A percentile compares a stretch with the other conserved stretches of the same genome.
phyloP scores from a whole-genome alignment of 2,329 filamentous ascomycete species.

The Clarireedia homoeocarpa region DNA sequence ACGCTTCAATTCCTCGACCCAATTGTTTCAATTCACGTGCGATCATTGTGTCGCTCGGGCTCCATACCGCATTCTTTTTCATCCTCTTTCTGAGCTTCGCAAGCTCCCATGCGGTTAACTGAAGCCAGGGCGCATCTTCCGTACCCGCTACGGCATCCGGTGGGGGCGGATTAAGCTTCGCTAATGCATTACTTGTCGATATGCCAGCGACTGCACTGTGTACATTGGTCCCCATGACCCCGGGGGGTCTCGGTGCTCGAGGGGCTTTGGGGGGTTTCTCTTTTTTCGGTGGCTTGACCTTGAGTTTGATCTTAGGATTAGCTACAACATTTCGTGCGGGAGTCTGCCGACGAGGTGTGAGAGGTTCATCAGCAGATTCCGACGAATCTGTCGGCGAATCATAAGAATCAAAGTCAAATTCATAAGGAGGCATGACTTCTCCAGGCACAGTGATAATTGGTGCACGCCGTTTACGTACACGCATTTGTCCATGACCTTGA shows the following conservation, averaged over 20 bases:
- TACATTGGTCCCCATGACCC: slow-evolving; percentile 30
- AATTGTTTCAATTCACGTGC: slow-evolving; percentile 66
- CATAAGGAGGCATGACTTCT: slow-evolving; percentile 58
- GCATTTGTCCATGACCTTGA: slow-evolving; percentile 12
- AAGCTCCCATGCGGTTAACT: slow-evolving; percentile 56
- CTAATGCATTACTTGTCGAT: slow-evolving; percentile 31
- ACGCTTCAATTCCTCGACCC: slow-evolving; percentile 58
- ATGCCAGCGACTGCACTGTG: slow-evolving; percentile 31
- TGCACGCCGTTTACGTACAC: slow-evolving; percentile 30
- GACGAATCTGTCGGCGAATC: slow-evolving; percentile 28
- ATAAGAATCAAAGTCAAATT: slow-evolving; percentile 53
- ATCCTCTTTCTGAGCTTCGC: slow-evolving; percentile 70
- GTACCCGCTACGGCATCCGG: slow-evolving; percentile 52
- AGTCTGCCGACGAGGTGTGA: slow-evolving; percentile 18
- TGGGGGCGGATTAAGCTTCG: slow-evolving; percentile 46
- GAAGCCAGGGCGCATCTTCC: slow-evolving; percentile 55
- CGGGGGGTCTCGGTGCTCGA: slow-evolving; percentile 25
- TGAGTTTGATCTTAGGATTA: slow-evolving; percentile 25
- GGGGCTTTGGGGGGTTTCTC: slow-evolving; percentile 23
- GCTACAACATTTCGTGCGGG: slow-evolving; percentile 15
- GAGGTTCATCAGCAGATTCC: slow-evolving; percentile 29
- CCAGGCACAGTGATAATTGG: slow-evolving; percentile 58
- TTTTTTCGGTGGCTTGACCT: slow-evolving; percentile 21
- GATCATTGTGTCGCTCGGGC: slow-evolving; percentile 79
- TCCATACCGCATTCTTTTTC: slow-evolving; percentile 89